Conservation (phyloP, 2,329 filamentous ascomycete genomes). For the Amauroascus niger region DNA sequence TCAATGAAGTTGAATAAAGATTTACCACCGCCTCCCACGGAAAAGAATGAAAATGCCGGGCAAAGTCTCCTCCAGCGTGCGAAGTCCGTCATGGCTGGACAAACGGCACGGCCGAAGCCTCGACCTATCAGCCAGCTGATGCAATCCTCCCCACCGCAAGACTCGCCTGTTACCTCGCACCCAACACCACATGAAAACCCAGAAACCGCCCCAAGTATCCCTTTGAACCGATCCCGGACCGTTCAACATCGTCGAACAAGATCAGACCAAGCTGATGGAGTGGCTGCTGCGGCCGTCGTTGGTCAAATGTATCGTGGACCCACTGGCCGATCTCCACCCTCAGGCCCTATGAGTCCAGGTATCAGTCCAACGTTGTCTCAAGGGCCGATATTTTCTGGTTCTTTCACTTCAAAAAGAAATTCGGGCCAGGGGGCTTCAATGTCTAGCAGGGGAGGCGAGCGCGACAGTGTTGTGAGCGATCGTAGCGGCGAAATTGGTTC, state of each 20-base stretch:
- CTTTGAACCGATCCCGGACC: conserved; percentile 36
- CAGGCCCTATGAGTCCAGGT: conserved; percentile 45
- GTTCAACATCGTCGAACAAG: conserved; percentile 41
- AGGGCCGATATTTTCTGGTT: conserved; percentile 33
- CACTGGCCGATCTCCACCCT: conserved; percentile 30
- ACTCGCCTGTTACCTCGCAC: conserved; percentile 16
- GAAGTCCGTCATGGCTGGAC: conserved; percentile 48
- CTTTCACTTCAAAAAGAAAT: conserved; percentile 39
- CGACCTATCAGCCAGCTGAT: conserved; percentile 38
- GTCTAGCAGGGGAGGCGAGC: conserved; percentile 39
- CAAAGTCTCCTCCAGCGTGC: conserved; percentile 49
- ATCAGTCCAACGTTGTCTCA: conserved; percentile 45
- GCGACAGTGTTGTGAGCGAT: conserved; percentile 47
- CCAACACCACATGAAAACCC: conserved; percentile 38
- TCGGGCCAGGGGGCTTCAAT: conserved; percentile 46
- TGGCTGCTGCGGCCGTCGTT: conserved; percentile 58
- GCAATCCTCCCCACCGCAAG: conserved; percentile 17
- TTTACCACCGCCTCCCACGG: conserved; percentile 62
- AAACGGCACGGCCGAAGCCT: conserved; percentile 28
- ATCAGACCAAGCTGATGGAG: conserved; percentile 39
- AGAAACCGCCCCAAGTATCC: conserved; percentile 41
- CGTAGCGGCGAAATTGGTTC: conserved; percentile 38
- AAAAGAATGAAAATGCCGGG: conserved; percentile 40
- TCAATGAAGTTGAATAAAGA: conserved; percentile 58
- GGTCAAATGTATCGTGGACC: conserved; percentile 78